Conservation (phyloP, 371 early-diverging fungal species). For the Lichtheimia hyalospora region DNA sequence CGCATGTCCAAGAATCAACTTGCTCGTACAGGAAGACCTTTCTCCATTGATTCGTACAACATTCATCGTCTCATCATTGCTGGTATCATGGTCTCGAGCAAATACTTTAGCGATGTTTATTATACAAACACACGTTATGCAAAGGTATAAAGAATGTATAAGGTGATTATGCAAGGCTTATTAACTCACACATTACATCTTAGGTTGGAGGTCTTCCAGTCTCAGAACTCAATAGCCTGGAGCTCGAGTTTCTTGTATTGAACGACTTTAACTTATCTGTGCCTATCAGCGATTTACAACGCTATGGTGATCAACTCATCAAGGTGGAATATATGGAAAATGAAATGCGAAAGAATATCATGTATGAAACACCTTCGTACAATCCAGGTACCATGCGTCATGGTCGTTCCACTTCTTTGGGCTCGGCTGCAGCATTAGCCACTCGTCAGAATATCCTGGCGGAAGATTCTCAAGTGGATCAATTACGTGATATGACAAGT, state of each 20-base stretch:
- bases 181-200: slow-evolving; percentile 1
- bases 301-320: slow-evolving; percentile 48
- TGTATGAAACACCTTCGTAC: slow-evolving; percentile 11
- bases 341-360: slow-evolving; percentile 26
- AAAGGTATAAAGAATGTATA: slow-evolving; percentile 34
- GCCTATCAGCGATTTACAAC: slow-evolving; percentile 44
- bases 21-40: slow-evolving; percentile 17
- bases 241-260: slow-evolving; percentile 72
- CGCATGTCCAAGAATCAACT: slow-evolving; percentile 65
- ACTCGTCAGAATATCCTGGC: background rate
- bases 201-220: slow-evolving; percentile 77
- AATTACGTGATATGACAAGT: slow-evolving; percentile 32
- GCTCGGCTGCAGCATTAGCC: background rate
- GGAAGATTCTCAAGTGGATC: slow-evolving; percentile 5
- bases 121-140: slow-evolving; percentile 81
- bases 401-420: slow-evolving; percentile 32
- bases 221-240: slow-evolving; percentile 77
- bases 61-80: slow-evolving; percentile 80
- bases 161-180: too few species aligned
- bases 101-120: slow-evolving; percentile 80
- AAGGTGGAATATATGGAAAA: slow-evolving; percentile 40
- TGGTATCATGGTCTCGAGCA: slow-evolving; percentile 66
- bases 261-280: slow-evolving; percentile 66
- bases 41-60: slow-evolving; percentile 71
- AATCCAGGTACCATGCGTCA: slow-evolving; percentile 20